Conservation (phyloP, 306 rosid species). For the Quercus mongolica region DNA sequence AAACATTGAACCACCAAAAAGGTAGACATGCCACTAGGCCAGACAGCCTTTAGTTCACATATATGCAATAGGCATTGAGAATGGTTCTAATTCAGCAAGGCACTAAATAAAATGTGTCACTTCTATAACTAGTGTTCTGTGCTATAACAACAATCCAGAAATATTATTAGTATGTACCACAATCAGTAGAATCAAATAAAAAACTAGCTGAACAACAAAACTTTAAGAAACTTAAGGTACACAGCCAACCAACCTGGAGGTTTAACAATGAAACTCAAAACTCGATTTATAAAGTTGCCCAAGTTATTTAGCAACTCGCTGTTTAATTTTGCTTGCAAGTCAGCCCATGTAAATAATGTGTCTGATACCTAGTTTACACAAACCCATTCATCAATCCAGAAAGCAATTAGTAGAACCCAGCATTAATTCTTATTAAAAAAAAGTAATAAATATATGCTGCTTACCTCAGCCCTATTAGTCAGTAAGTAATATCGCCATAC, state of each 20-base stretch:
- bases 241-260: conserved; percentile 72
- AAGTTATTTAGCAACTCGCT: conserved; percentile 80
- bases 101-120: neutral
- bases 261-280: conserved; percentile 91
- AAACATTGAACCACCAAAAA: too few species aligned
- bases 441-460: neutral
- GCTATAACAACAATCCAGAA: neutral
- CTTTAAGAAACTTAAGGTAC: neutral
- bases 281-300: conserved; percentile 92
- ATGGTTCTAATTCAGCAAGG: neutral
- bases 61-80: neutral
- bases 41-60: too few species aligned
- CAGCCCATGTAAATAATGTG: conserved; percentile 86
- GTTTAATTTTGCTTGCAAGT: conserved; percentile 91
- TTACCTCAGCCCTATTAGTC: conserved; percentile 93
- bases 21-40: too few species aligned
- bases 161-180: neutral
- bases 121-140: neutral
- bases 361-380: conserved; percentile 66
- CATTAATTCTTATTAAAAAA: neutral
- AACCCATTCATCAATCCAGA: neutral
- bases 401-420: neutral
- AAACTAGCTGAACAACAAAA: neutral
- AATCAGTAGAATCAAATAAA: neutral
- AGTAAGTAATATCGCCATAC: conserved; percentile 98